These are phyloP conservation scores for Buddleja alternifolia DNA, from an alignment of 257 asterid genomes.

Conservation along the genomic window DNA sequence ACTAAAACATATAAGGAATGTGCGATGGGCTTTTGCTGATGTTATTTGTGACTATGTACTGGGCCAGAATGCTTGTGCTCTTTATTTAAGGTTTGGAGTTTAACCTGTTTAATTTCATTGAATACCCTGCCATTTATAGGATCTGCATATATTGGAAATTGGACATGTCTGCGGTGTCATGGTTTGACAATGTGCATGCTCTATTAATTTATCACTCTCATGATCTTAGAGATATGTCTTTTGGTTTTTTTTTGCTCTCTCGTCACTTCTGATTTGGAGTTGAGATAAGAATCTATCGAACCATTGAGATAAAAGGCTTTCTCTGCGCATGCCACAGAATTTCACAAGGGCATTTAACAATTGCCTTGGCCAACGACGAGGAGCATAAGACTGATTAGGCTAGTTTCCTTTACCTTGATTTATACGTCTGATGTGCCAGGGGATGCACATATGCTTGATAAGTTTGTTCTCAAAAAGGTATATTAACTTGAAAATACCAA, in stretches of 20 bases:
- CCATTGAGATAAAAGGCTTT: neutral
- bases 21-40: slow-evolving; percentile 89
- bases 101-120: slow-evolving; percentile 10
- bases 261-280: neutral
- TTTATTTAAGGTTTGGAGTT: slow-evolving; percentile 74
- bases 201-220: neutral
- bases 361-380: neutral
- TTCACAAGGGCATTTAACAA: slow-evolving; percentile 15
- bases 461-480: neutral
- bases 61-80: slow-evolving; percentile 86
- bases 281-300: slow-evolving; percentile 1
- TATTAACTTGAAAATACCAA: slow-evolving; percentile 1
- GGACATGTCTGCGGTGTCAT: neutral
- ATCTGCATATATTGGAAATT: slow-evolving; percentile 1
- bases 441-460: slow-evolving; percentile 10
- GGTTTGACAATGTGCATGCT: neutral
- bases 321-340: neutral
- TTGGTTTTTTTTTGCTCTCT: neutral
- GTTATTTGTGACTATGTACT: slow-evolving; percentile 75
- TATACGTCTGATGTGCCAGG: neutral
- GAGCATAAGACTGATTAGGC: neutral
- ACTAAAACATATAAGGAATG: slow-evolving; percentile 92
- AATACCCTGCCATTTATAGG: neutral
- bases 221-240: neutral
- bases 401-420: neutral